These are phyloP conservation scores for Vitis hybrid DNA, from an alignment of 177 flowering plant genomes.

Conservation along the genomic window DNA sequence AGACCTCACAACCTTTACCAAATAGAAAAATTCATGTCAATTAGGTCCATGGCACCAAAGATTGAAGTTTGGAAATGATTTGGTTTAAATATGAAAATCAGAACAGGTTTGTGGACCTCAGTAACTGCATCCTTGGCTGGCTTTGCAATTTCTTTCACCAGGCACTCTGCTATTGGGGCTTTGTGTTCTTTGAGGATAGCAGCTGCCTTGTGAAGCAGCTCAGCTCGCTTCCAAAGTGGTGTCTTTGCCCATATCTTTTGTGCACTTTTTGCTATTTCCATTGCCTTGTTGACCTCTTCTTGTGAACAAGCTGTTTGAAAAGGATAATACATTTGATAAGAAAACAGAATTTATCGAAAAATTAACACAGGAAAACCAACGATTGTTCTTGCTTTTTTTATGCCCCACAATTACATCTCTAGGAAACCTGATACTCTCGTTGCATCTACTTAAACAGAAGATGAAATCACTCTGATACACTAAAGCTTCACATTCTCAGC, in stretches of 20 bases:
- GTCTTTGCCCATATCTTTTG: conserved; percentile 95
- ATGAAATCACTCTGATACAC: no score
- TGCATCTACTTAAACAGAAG: no score
- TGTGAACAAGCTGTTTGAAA: conserved; percentile 74
- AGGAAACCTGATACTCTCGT: no score
- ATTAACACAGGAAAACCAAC: not conserved
- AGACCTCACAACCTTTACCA: conserved; percentile 83
- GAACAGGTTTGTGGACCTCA: conserved; percentile 52
- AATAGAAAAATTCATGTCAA: not conserved
- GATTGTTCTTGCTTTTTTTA: no score
- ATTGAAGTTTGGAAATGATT: not conserved
- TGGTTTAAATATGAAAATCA: not conserved
- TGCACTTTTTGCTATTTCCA: conserved; percentile 77
- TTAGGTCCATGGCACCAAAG: not conserved
- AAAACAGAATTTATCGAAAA: not conserved
- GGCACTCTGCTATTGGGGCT: conserved; percentile 87
- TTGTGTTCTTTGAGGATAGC: conserved; percentile 94
- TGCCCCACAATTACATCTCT: no score
- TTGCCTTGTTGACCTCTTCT: conserved; percentile 90
- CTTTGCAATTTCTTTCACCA: conserved; percentile 93
- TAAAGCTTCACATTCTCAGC: no score
- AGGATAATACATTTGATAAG: not conserved
- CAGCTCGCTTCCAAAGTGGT: conserved; percentile 95
- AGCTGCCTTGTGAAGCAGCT: conserved; percentile 96
- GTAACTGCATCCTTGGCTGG: conserved; percentile 97